Conservation (phyloP, 805 yeast genomes). For the Sungouiella thailandica region DNA sequence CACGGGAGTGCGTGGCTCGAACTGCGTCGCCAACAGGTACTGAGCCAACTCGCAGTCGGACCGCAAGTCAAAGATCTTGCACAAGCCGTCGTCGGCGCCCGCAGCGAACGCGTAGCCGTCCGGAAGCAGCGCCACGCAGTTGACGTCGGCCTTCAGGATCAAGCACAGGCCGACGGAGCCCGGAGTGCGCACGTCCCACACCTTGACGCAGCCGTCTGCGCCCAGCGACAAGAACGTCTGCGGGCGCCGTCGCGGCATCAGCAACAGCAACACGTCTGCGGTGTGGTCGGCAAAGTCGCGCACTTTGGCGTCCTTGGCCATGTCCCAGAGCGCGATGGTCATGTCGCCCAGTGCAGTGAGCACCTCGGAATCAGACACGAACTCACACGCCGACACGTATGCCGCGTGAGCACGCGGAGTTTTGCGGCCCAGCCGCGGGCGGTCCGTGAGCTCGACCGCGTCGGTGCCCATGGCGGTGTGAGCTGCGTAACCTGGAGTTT, state of each 20-base stretch:
- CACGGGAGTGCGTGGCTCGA: slow-evolving; percentile 7
- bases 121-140: slow-evolving; percentile 55
- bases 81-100: slow-evolving; percentile 75
- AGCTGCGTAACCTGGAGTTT: background rate
- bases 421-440: slow-evolving; percentile 3
- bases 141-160: slow-evolving; percentile 61
- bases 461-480: slow-evolving; percentile 1
- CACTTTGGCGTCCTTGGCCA: slow-evolving; percentile 49
- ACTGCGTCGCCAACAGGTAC: slow-evolving; percentile 32
- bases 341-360: slow-evolving; percentile 80
- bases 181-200: slow-evolving; percentile 54
- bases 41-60: slow-evolving; percentile 63
- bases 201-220: slow-evolving; percentile 60
- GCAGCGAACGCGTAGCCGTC: slow-evolving; percentile 65
- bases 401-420: slow-evolving; percentile 65
- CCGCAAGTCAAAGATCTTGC: slow-evolving; percentile 69
- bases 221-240: slow-evolving; percentile 54
- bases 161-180: slow-evolving; percentile 46
- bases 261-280: slow-evolving; percentile 61
- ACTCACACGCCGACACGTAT: slow-evolving; percentile 71
- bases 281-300: slow-evolving; percentile 60
- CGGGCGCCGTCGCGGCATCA: slow-evolving; percentile 10
- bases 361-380: slow-evolving; percentile 50
- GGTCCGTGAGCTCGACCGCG: slow-evolving; percentile 9
- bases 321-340: slow-evolving; percentile 78